Base-by-base conservation (phyloP, 2,329 filamentous ascomycete genomes). In the Fusarium bulbicola region DNA sequence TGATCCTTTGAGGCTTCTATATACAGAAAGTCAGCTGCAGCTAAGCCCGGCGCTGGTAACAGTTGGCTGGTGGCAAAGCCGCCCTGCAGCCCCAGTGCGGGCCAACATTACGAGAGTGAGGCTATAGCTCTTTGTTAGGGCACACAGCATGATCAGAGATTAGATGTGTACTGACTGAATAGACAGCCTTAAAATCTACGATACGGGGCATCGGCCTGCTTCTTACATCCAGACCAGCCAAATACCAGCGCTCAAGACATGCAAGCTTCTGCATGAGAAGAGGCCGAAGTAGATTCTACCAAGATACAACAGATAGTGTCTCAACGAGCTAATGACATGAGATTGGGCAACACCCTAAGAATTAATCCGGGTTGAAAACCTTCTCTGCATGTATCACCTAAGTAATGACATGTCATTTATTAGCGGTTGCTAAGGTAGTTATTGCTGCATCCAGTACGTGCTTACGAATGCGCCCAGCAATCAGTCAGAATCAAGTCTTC, bases 281-380 rank as follows among this genome's bases (percentile, higher is more conserved):
- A 28, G 28, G 28, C 8, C 3, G 3, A 28, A 3, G 28, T 28
- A 28, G 28, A 28, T 28, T 28, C 28, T 28, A 28, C 28, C 28
- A 28, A 28, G 3, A 28, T 28, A 28, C 28, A 28, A 28, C 8
- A 28, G 28, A 34, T 34, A 8, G 34, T 3, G 7, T 16, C 34
- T 34, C 7, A 16, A 34, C 1, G 1, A 24, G 8, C 21, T 10
- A 24, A 24, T 15, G 3, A 42, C 4, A 1, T 5, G 4, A 15
- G 13, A 24, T 4, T 10, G 1, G 39, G 13, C 3, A 24, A 42
- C 10, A 9, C 14, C 7, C 5, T 15, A n/a, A n/a, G 5, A 5
- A n/a, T 10, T 10, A 10, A 14, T 42, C 21, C 7, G 1, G 21
- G 0, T 15, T 24, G 0, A 15, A 15, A 16, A 24, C 6, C 4